phyloP scores from a whole-genome alignment of 2,329 filamentous ascomycete species.

The Juglanconis oblonga region DNA sequence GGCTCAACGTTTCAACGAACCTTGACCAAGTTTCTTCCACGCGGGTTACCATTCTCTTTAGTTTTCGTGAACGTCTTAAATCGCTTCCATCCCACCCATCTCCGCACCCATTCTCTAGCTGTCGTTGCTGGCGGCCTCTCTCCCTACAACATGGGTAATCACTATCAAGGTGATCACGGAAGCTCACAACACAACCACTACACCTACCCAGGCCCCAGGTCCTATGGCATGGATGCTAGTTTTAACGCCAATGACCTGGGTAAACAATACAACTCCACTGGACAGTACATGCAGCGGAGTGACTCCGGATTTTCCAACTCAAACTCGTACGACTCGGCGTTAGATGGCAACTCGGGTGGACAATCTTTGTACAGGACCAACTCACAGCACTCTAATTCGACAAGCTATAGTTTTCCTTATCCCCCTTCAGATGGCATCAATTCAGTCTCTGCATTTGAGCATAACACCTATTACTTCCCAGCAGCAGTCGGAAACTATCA shows the following conservation, averaged over 20 bases:
- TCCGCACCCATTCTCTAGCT: neutral
- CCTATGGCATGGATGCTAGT: neutral
- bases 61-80: neutral
- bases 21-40: neutral
- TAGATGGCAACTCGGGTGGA: neutral
- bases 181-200: neutral
- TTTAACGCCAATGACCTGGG: constrained; percentile 9
- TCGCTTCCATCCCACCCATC: neutral
- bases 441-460: neutral
- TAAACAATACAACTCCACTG: neutral
- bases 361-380: neutral
- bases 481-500: neutral
- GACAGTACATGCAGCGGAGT: constrained; percentile 10
- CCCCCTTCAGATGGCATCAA: neutral
- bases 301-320: constrained; percentile 2
- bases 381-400: neutral
- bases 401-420: neutral
- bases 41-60: neutral
- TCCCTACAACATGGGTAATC: constrained; percentile 6
- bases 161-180: constrained; percentile 3
- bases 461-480: neutral
- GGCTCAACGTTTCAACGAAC: neutral
- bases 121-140: neutral
- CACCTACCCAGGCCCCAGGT: constrained; percentile 3
- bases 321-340: neutral